Conservation (phyloP, 257 asterid genomes). For the Jacaranda mimosifolia region DNA sequence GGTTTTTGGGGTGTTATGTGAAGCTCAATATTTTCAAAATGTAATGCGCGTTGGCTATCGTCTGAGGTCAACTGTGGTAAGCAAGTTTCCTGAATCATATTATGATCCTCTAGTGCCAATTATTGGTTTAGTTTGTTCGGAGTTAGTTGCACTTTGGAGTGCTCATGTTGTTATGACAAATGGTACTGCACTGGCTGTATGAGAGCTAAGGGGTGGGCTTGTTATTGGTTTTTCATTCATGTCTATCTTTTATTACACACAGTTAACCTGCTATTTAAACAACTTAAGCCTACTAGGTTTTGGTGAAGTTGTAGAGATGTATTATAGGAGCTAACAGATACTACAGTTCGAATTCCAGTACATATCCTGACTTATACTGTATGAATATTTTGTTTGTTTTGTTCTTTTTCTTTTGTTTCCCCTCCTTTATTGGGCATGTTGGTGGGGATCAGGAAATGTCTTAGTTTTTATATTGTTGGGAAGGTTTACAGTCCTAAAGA, state of each 20-base stretch:
- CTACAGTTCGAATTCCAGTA: conserved; percentile 15
- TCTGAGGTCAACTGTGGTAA: conserved; percentile 89
- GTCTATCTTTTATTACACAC: too few relatives aligned
- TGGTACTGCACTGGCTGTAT: too few relatives aligned
- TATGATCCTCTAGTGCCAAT: conserved; percentile 8
- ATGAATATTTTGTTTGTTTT: conserved; percentile 3
- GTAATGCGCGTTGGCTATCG: conserved; percentile 99
- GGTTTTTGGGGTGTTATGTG: conserved; percentile 90
- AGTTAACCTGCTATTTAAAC: too few relatives aligned
- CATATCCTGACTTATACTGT: not conserved
- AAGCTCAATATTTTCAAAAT: conserved; percentile 96
- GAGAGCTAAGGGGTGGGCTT: too few relatives aligned
- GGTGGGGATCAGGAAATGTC: not conserved
- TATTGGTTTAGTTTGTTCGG: not conserved
- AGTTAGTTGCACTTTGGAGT: too few relatives aligned
- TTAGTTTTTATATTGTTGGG: not conserved
- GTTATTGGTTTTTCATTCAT: too few relatives aligned
- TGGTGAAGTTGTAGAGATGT: too few relatives aligned
- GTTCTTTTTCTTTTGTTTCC: conserved; percentile 17
- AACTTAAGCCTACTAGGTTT: too few relatives aligned
- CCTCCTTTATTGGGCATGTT: not conserved
- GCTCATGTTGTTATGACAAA: too few relatives aligned
- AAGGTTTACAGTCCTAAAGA: conserved; percentile 14
- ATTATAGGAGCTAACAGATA: not conserved
- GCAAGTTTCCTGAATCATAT: conserved; percentile 34